Base-by-base conservation (phyloP, 768 basidiomycete genomes). In the Auricularia sp. region DNA sequence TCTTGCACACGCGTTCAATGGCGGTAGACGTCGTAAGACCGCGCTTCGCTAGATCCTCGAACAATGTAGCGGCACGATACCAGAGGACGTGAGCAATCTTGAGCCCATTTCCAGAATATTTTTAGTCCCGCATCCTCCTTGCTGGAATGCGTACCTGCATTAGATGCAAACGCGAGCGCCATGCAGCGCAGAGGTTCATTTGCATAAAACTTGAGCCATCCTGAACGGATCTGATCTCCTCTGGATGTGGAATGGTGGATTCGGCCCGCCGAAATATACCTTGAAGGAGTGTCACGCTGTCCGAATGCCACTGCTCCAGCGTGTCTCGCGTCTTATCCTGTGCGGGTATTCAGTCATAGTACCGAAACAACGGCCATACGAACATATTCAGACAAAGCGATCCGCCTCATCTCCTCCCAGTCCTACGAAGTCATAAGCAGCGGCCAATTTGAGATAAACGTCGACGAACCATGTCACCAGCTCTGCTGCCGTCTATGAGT, bases 271-370 rank as follows among this genome's bases (percentile, higher is more conserved):
- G 45, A 18, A 33, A 47, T 8, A 65, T 35, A 1, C 65, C 65
- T 8, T 36, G 33, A 24, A 65, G 5, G 47, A 62, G 62, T 33
- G 47, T 21, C 42, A n/a, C 29, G 7, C 39, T 45, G 21, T 65
- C 56, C 35, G 65, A 62, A 7, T 61, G 61, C 65, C 61, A 65
- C 21, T 29, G 34, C 33, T 65, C 65, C 44, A 62, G 62, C 35
- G 62, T 61, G 65, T 65, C 61, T 14, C 65, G 65, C 4, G 62
- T 65, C n/a, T 65, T 61, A 24, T 37, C 58, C 36, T 61, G 29
- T 34, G 18, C 58, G 11, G 58, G 2, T 5, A 61, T 3, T 21
- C 54, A 56, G 58, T 34, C 8, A 37, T 7, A 5, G 24, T 21
- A 5, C 33, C 29, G 14, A 61, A 18, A 24, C 16, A 14, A 14